Evolutionary conservation across 345 rosid genomes (phyloP), one percentile per base, ranked within the genome.

Genomic region (Syzygium oleosum): DNA sequence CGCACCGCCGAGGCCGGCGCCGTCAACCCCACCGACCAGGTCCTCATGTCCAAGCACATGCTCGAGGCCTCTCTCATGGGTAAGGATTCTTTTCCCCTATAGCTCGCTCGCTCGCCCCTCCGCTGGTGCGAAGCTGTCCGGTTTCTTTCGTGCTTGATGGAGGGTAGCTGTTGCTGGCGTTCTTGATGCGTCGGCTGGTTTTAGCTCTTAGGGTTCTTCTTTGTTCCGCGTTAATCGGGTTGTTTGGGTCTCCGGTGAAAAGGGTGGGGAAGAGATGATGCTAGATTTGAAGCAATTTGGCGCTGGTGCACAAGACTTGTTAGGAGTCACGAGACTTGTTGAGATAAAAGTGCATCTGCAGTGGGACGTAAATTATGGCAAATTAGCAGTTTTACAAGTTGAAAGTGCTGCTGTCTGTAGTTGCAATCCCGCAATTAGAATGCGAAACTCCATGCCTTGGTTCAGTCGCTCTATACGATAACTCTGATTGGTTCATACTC

Each of bases 61-160:
- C 98, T 96, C 77, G 98, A 97, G 88, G 95, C 97, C 85, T 93
- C 99, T 92, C 96, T 96, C 49, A 94, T 96, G 97, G 99, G 99
- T 96, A 90, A 52, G 7, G 41, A 17, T 54, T 34, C 84, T 25
- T 59, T 59, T 56, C 63, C 22, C 25, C 46, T 43, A 5, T 43
- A 43, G 46, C 46, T 43, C 46, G 46, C 46, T 43, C 12, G 80
- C 53, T 34, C 58, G 22, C 53, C 12, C 52, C 19, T 52, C 25
- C 12, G 56, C 19, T 46, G 84, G 54, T 56, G 54, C 49, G 27
- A 1, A 17, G 52, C 38, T 53, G 23, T 25, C 12, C 21, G 23
- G 53, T 51, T 56, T 16, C 27, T 85, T 55, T 46, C 10, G 14
- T 3, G 61, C 63, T 88, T 16, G 68, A 41, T 83, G 41, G 31